phyloP scores from a whole-genome alignment of 495 filamentous ascomycete species.

The Tuber calosporum region DNA sequence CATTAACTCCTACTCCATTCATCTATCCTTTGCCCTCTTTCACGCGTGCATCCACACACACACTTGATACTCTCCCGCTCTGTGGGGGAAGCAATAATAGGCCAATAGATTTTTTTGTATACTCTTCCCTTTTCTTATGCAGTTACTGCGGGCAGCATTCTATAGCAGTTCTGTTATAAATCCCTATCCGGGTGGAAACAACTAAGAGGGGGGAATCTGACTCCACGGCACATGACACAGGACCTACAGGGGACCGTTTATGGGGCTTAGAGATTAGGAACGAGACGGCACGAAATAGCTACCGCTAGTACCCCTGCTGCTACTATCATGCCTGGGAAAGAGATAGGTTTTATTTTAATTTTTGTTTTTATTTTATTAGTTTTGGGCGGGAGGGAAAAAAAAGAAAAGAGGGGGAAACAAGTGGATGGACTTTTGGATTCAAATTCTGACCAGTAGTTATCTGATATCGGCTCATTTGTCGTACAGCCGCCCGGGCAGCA shows the following conservation, averaged over 20 bases:
- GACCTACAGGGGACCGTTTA: background rate
- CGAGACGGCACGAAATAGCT: background rate
- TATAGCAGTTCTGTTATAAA: background rate
- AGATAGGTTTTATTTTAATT: background rate
- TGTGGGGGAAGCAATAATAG: background rate
- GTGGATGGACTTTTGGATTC: background rate
- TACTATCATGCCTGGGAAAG: background rate
- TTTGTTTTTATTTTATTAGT: background rate
- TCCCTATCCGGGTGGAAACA: background rate
- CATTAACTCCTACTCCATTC: background rate
- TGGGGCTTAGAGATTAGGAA: background rate
- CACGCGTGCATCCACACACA: background rate
- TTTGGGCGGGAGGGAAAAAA: background rate
- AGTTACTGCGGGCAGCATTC: background rate
- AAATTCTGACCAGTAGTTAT: background rate
- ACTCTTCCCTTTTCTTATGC: background rate
- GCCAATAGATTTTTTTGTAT: background rate
- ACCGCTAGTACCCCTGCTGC: background rate
- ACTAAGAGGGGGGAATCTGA: background rate
- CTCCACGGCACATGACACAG: background rate
- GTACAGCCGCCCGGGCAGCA: background rate
- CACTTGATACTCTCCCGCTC: background rate
- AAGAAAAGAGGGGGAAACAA: background rate
- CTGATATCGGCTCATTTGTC: conserved; percentile 2
- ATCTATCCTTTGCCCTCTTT: background rate